Percentiles rank a stretch among this genome's conserved stretches.
These are phyloP conservation scores for Hirschioporus abietinus DNA, from an alignment of 768 basidiomycete species.

Conservation along the genomic window DNA sequence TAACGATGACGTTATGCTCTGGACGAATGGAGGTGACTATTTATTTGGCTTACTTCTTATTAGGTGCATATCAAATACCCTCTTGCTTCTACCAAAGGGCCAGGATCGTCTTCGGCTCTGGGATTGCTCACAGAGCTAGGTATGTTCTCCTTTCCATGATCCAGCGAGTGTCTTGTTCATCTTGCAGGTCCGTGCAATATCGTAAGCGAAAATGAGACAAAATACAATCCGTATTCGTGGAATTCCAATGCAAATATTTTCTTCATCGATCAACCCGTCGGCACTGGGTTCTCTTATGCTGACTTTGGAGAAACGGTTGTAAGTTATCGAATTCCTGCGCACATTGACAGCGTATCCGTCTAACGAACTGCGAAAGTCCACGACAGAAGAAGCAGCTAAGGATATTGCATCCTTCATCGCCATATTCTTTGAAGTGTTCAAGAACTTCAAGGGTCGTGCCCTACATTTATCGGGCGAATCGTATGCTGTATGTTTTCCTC, in stretches of 20 bases:
- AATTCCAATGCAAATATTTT: constrained; percentile 13
- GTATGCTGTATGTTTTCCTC: constrained; percentile 41
- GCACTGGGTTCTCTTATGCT: constrained; percentile 25
- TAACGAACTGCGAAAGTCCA: constrained; percentile 5
- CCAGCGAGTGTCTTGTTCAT: neutral
- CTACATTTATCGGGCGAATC: constrained; percentile 42
- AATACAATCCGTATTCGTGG: constrained; percentile 13
- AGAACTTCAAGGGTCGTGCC: constrained; percentile 29
- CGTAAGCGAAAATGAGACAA: constrained; percentile 13
- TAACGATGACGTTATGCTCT: constrained; percentile 27
- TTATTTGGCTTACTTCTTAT: constrained; percentile 19
- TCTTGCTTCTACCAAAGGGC: constrained; percentile 11
- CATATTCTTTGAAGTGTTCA: constrained; percentile 36
- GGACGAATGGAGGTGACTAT: constrained; percentile 32
- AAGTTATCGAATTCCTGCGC: neutral
- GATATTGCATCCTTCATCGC: constrained; percentile 33
- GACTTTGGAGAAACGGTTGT: constrained; percentile 24
- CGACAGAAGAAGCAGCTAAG: constrained; percentile 33
- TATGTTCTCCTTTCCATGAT: constrained; percentile 11
- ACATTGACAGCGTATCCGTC: neutral
- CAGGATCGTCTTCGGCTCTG: constrained; percentile 23
- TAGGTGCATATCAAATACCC: neutral
- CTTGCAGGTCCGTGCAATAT: constrained; percentile 26
- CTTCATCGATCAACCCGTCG: constrained; percentile 28
- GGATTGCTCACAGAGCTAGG: constrained; percentile 47